Evolutionary conservation across 73 alveolate genomes (phyloP), one percentile per base, ranked within the genome.

Genomic region (Stentor roeselii): DNA sequence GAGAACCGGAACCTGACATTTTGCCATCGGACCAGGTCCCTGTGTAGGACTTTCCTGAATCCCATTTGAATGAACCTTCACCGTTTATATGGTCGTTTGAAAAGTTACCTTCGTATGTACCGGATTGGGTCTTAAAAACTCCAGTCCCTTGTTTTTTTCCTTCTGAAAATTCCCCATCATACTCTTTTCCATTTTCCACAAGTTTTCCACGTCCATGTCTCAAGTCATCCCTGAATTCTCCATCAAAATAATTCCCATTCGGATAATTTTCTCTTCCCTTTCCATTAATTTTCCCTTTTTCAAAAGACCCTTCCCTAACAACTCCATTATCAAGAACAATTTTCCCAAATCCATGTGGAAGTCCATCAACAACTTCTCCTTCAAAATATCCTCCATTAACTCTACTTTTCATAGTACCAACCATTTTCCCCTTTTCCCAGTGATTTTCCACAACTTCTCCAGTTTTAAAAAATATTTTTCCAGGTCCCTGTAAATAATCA

Each of bases 1-100:
- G 14, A 31, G 36, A 36, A 1, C 84, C 95, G 39, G 83, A 78
- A 31, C 95, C 95, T 11, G 6, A 11, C 67, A 50, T 50, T 50
- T 50, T 50, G 30, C 67, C 80, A 30, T 67, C 80, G 1, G 21
- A 14, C 2, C n/a, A 67, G 1, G 37, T 11, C 27, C 80, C 80
- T 27, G n/a, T 30, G 34, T 67, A 67, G 14, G 14, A 36, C 34
- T 40, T 67, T 67, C 80, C 80, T 27, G 15, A 15, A 2, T 67
- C 80, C n/a, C 37, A 67, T 1, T 21, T 32, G 1, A 30, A 2
- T 1, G 37, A n/a, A 1, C 80, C 80, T 67, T 21, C 41, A 21
- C 80, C 80, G 34, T 67, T 36, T 40, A 21, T 21, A 14, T 30
- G 21, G 34, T 67, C 37, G 15, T 67, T 32, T 30, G 21, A 27